phyloP scores from a whole-genome alignment of 495 filamentous ascomycete genomes.

The Penicillium longicatenatum region DNA sequence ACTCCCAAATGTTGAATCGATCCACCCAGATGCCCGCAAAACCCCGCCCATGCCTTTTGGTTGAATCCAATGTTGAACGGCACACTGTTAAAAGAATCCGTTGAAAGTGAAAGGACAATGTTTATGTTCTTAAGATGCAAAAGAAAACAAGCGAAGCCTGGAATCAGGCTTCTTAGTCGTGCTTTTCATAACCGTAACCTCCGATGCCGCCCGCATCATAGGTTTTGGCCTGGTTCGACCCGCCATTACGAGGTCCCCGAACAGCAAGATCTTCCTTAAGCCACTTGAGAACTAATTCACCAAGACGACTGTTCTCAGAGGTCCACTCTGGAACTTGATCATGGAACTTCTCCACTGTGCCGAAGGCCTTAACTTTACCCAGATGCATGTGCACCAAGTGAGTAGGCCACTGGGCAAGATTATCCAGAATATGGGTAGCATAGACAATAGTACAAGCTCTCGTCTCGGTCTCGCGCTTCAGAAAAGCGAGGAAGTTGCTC shows the following conservation, averaged over 20 bases:
- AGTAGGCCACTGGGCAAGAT: conserved; percentile 87
- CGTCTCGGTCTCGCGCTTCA: conserved; percentile 82
- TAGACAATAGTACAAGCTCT: conserved; percentile 91
- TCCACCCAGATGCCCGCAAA: conserved; percentile 24
- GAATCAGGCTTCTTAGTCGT: conserved; percentile 23
- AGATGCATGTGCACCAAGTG: conserved; percentile 94
- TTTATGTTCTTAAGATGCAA: conserved; percentile 3
- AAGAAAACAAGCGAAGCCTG: not conserved
- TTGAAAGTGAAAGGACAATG: conserved; percentile 7
- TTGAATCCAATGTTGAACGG: conserved; percentile 42
- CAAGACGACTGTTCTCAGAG: conserved; percentile 69
- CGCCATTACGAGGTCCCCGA: conserved; percentile 71
- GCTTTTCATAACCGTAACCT: conserved; percentile 79
- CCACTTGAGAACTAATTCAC: conserved; percentile 86
- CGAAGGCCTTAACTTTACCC: conserved; percentile 83
- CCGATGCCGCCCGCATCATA: conserved; percentile 70
- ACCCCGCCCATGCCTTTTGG: conserved; percentile 30
- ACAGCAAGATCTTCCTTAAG: conserved; percentile 78
- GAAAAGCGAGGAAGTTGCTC: conserved; percentile 80
- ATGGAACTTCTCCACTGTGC: conserved; percentile 60
- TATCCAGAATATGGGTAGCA: conserved; percentile 96
- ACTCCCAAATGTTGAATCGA: conserved; percentile 37
- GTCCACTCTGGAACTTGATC: conserved; percentile 41
- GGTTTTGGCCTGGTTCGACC: conserved; percentile 65
- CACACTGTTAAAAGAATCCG: conserved; percentile 19